Evolutionary conservation across 2,329 filamentous ascomycete genomes (phyloP).

Genomic region (Pseudogymnoascus sp.): DNA sequence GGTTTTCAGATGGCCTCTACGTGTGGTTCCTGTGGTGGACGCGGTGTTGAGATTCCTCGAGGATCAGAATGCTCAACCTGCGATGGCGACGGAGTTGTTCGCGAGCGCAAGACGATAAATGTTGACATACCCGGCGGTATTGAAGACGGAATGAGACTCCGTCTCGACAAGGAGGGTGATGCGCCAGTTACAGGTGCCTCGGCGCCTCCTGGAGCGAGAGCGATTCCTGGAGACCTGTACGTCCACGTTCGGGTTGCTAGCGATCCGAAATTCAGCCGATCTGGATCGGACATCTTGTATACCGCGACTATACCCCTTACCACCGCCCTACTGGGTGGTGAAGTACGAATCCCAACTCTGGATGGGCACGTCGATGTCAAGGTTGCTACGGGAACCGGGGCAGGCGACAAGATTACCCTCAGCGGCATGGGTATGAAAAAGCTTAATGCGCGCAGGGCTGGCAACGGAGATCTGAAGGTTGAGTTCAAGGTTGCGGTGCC

Average conservation of each 20-base stretch:
- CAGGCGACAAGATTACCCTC: constrained; percentile 84
- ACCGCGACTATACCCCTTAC: constrained; percentile 87
- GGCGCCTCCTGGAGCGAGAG: constrained; percentile 52
- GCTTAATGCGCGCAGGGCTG: constrained; percentile 57
- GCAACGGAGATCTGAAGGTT: constrained; percentile 75
- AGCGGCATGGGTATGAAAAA: constrained; percentile 91
- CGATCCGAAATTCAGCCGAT: constrained; percentile 81
- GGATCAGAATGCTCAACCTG: constrained; percentile 77
- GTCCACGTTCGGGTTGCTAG: constrained; percentile 84
- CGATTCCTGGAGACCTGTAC: constrained; percentile 79
- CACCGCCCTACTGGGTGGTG: constrained; percentile 84
- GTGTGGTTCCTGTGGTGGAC: constrained; percentile 72
- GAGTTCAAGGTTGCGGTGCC: constrained; percentile 96
- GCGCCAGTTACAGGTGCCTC: constrained; percentile 68
- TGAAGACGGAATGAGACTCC: constrained; percentile 89
- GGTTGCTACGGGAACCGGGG: constrained; percentile 82
- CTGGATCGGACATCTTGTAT: constrained; percentile 84
- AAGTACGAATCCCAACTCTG: constrained; percentile 81
- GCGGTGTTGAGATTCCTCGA: constrained; percentile 65
- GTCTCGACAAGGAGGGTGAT: constrained; percentile 80
- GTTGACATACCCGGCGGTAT: constrained; percentile 93
- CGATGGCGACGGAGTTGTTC: constrained; percentile 71
- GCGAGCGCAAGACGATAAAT: constrained; percentile 73
- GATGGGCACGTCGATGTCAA: constrained; percentile 87
- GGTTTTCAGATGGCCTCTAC: constrained; percentile 95